Evolutionary conservation across 306 rosid species (phyloP), one percentile per base, ranked within the genome.

Genomic region (Delonix regia): DNA sequence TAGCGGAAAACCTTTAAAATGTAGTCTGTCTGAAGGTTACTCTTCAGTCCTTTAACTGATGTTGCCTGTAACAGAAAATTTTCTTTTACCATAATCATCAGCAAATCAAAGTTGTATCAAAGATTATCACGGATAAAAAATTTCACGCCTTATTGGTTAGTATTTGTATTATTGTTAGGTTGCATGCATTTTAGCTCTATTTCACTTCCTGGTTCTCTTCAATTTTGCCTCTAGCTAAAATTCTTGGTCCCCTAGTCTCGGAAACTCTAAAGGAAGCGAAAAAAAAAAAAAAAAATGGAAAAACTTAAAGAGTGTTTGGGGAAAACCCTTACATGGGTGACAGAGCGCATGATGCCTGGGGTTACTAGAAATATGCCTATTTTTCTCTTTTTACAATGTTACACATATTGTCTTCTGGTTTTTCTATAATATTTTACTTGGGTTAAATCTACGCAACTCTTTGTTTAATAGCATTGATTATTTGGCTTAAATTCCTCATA

Each of bases 1-100:
- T 21, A 77, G 51, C 64, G 30, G 38, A 72, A 74, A 72, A 89
- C 93, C 93, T 86, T 89, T 38, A 86, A 67, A 56, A 85, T 86
- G 65, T 89, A 86, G 67, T 89, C 86, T 16, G 93, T 82, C 63
- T 66, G 85, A 64, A 84, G 82, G 59, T 73, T 81, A 57, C 75
- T 81, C 60, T 77, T 81, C 53, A 81, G 61, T 38, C 89, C 92
- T 53, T 79, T 80, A 76, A 88, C 72, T 79, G 92, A 86, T 73
- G 81, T 84, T n/a, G 92, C 92, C 92, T 88, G 78, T 61, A 25
- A 57, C 42, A 34, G 62, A 69, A 72, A 75, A 67, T 25, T 22
- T 36, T 22, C 52, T 45, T 66, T 57, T 45, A 15, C 69, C 51
- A 49, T 69, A 52, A 16, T 49, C 44, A 81, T 59, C 36, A 14